phyloP scores from a whole-genome alignment of 345 rosid genomes.

The Iberis pinnata region DNA sequence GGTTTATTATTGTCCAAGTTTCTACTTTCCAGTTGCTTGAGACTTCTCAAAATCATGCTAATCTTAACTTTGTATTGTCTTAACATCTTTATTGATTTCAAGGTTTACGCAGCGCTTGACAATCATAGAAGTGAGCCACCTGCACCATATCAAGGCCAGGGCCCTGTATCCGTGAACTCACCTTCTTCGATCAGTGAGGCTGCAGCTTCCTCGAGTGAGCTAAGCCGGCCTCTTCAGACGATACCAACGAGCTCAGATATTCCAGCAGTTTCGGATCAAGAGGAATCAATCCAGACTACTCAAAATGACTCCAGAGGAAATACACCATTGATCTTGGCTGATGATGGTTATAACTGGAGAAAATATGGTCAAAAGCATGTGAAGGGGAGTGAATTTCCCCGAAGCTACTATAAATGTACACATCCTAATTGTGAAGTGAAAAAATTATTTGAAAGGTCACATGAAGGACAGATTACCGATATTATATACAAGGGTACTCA shows the following conservation, averaged over 20 bases:
- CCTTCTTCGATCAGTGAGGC: slow-evolving; percentile 44
- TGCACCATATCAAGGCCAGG: slow-evolving; percentile 39
- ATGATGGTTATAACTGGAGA: slow-evolving; percentile 97
- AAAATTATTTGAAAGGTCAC: slow-evolving; percentile 81
- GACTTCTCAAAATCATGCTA: too few relatives aligned
- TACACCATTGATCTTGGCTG: slow-evolving; percentile 40
- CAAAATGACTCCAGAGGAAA: slow-evolving; percentile 54
- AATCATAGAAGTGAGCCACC: slow-evolving; percentile 20
- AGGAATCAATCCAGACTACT: slow-evolving; percentile 41
- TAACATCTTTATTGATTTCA: slow-evolving; percentile 41
- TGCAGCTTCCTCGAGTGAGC: slow-evolving; percentile 59
- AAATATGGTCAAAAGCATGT: slow-evolving; percentile 97
- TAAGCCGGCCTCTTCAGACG: slow-evolving; percentile 45
- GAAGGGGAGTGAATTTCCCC: slow-evolving; percentile 93
- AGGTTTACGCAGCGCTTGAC: slow-evolving; percentile 60
- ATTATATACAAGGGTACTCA: slow-evolving; percentile 91
- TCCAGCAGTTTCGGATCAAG: slow-evolving; percentile 48
- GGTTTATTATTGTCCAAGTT: too few relatives aligned
- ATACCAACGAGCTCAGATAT: slow-evolving; percentile 32
- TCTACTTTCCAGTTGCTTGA: too few relatives aligned
- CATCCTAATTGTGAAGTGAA: slow-evolving; percentile 96
- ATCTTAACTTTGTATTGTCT: too few relatives aligned
- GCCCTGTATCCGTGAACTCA: slow-evolving; percentile 37
- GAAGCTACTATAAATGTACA: slow-evolving; percentile 96
- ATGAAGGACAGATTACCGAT: slow-evolving; percentile 82